These are phyloP conservation scores for Xylaria telfairii DNA, from an alignment of 495 filamentous ascomycete species.

Conservation along the genomic window DNA sequence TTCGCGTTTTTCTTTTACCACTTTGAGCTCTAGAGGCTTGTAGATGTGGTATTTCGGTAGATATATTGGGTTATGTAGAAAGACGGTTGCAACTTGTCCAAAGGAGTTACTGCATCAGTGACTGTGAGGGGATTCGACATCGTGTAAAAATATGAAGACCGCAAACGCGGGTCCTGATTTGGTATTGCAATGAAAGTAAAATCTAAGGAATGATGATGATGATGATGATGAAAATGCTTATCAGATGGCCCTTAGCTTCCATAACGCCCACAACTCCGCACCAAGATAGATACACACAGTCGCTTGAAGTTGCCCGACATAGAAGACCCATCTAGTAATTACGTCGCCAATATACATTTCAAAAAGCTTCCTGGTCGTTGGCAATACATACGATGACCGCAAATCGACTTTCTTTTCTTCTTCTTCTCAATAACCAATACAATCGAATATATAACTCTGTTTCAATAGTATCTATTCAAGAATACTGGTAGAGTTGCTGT, in stretches of 20 bases:
- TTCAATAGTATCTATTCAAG: neutral
- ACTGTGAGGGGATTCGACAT: neutral
- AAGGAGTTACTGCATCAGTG: neutral
- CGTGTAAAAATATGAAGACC: neutral
- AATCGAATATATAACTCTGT: neutral
- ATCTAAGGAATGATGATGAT: constrained; percentile 7
- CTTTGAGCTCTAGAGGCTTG: too few species aligned
- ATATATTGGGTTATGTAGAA: too few species aligned
- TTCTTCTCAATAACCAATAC: neutral
- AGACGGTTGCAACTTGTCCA: neutral
- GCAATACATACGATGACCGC: neutral
- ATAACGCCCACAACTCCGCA: constrained; percentile 24
- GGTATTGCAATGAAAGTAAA: neutral
- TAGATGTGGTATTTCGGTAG: too few species aligned
- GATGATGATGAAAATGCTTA: neutral
- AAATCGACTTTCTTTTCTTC: constrained; percentile 8
- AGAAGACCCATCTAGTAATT: constrained; percentile 11
- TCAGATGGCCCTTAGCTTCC: neutral
- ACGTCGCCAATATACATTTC: constrained; percentile 7
- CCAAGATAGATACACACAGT: constrained; percentile 8
- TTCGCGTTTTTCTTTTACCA: too few species aligned
- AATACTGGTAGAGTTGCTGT: neutral
- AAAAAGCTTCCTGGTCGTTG: neutral
- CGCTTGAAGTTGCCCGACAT: constrained; percentile 7
- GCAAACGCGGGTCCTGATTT: neutral